Evolutionary conservation across 768 basidiomycete genomes (phyloP).

Genomic region (Strobilomyces echinocephalus): DNA sequence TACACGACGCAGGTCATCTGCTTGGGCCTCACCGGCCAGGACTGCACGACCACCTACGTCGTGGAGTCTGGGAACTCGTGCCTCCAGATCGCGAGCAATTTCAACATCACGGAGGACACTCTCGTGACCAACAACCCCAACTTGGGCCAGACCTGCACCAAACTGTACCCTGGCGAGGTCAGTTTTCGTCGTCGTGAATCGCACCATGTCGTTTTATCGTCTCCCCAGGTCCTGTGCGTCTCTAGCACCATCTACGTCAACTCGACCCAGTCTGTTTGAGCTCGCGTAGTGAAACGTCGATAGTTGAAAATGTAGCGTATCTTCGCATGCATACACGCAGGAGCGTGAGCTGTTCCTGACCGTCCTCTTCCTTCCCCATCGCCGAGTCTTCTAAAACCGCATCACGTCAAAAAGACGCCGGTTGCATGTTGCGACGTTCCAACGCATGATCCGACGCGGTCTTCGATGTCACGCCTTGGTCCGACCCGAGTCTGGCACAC

Average conservation of each 20-base stretch:
- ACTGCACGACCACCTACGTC: slow-evolving; percentile 51
- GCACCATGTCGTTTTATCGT: not conserved
- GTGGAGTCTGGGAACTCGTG: slow-evolving; percentile 51
- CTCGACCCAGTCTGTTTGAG: slow-evolving; percentile 9
- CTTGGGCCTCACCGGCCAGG: slow-evolving; percentile 51
- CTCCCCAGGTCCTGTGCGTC: slow-evolving; percentile 25
- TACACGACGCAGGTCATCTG: slow-evolving; percentile 39
- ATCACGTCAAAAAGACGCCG: not conserved
- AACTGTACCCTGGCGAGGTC: slow-evolving; percentile 61
- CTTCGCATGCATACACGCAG: not conserved
- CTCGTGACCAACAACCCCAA: slow-evolving; percentile 65
- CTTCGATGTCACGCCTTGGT: slow-evolving; percentile 10
- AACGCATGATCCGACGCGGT: not conserved
- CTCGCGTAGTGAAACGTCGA: not conserved
- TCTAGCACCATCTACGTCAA: slow-evolving; percentile 23
- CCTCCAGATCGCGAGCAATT: slow-evolving; percentile 34
- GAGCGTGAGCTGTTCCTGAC: not conserved
- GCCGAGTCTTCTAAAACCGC: not conserved
- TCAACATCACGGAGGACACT: slow-evolving; percentile 41
- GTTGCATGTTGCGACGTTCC: not conserved
- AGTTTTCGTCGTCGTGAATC: not conserved
- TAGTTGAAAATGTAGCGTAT: not conserved
- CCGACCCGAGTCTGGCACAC: slow-evolving; percentile 25
- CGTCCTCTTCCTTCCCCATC: not conserved
- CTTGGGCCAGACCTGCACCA: slow-evolving; percentile 45